Evolutionary conservation across 371 early-diverging fungal genomes (phyloP).

Genomic region (Blastocladiella emersonii): DNA sequence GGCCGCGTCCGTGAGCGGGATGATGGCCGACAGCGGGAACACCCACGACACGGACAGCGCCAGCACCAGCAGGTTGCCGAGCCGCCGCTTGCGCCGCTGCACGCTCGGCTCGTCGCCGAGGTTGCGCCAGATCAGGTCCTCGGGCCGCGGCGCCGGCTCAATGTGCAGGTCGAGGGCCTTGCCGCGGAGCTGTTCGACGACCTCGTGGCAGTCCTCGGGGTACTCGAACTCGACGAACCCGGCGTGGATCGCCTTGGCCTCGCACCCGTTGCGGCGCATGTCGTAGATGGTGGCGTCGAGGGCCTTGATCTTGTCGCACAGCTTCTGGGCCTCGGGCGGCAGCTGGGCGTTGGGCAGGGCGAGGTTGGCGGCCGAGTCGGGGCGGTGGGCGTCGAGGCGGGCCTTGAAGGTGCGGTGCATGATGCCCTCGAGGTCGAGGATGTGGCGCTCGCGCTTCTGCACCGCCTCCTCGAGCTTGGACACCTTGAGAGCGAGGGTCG

Average conservation of each 20-base stretch:
- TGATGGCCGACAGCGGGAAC: neutral
- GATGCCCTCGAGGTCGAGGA: neutral
- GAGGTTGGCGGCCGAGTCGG: neutral
- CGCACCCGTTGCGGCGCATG: conserved; percentile 1
- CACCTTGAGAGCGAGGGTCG: neutral
- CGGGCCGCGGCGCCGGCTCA: neutral
- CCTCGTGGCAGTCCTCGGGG: neutral
- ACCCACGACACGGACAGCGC: neutral
- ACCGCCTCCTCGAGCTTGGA: neutral
- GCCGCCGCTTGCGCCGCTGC: neutral
- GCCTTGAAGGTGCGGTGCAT: neutral
- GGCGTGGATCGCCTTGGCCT: neutral
- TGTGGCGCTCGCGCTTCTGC: neutral
- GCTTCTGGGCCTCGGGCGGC: neutral
- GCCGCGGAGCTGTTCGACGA: neutral
- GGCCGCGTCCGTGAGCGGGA: neutral
- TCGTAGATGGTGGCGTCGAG: neutral
- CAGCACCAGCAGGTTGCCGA: neutral
- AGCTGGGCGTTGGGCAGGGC: neutral
- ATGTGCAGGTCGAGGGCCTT: neutral
- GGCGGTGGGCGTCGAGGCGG: neutral
- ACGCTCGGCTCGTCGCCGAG: neutral
- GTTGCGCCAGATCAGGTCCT: neutral
- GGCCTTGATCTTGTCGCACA: neutral
- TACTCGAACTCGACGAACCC: conserved; percentile 1